Conservation (phyloP, 2,329 filamentous ascomycete species). For the Arthrobotrys entomopaga region DNA sequence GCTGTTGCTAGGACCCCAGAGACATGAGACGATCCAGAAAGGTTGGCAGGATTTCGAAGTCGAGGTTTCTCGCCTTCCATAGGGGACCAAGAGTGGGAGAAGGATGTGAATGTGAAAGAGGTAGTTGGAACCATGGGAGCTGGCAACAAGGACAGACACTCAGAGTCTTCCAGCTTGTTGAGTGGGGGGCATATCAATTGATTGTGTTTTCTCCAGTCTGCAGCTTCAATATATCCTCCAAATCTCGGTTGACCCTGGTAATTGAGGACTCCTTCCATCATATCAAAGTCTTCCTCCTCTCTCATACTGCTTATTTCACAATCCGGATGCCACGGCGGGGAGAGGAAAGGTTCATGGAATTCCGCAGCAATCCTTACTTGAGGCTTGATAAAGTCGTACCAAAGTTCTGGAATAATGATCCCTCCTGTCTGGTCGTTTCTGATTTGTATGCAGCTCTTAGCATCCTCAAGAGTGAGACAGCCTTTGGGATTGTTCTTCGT, state of each 20-base stretch:
- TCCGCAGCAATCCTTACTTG: conserved; percentile 40
- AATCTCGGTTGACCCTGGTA: conserved; percentile 34
- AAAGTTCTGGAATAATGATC: conserved; percentile 47
- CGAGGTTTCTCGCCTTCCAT: conserved; percentile 40
- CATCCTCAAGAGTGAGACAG: conserved; percentile 30
- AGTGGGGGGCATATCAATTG: conserved; percentile 28
- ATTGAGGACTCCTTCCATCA: conserved; percentile 42
- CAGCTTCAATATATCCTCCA: conserved; percentile 36
- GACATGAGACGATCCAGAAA: conserved; percentile 12
- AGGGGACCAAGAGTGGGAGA: conserved; percentile 11
- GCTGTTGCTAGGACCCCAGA: conserved; percentile 23
- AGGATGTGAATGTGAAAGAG: conserved; percentile 27
- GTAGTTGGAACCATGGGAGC: conserved; percentile 19
- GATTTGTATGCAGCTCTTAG: conserved; percentile 35
- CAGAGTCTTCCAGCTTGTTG: conserved; percentile 26
- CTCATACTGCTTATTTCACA: conserved; percentile 7
- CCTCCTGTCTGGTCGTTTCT: conserved; percentile 39
- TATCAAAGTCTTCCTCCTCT: conserved; percentile 40
- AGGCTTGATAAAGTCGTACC: conserved; percentile 48
- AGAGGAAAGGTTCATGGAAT: conserved; percentile 32
- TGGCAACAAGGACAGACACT: conserved; percentile 15
- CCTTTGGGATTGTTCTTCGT: conserved; percentile 35
- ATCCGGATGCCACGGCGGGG: conserved; percentile 30
- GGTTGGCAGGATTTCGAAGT: conserved; percentile 11
- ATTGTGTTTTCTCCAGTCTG: conserved; percentile 30